A percentile compares a stretch with the other conserved stretches of the same genome.
Conservation (phyloP, 2,329 filamentous ascomycete genomes). For the Penicillium frequentans region DNA sequence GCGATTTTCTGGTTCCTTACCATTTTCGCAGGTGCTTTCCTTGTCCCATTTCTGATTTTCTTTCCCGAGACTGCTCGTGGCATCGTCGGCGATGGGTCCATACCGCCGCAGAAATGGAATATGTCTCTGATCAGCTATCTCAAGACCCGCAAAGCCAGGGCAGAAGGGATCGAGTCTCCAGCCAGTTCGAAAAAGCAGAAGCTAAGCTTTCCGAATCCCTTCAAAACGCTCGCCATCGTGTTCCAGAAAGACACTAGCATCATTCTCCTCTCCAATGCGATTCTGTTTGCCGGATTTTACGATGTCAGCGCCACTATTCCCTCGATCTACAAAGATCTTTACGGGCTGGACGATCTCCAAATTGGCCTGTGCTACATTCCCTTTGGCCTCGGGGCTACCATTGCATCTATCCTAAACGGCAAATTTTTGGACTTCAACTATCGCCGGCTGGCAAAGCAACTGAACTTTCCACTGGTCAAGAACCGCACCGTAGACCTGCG, state of each 20-base stretch:
- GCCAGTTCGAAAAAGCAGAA: conserved; percentile 16
- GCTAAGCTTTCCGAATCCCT: conserved; percentile 38
- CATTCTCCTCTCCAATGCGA: conserved; percentile 38
- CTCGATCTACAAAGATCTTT: conserved; percentile 35
- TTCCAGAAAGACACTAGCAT: conserved; percentile 38
- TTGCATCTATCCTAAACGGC: conserved; percentile 41
- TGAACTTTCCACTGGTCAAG: conserved; percentile 33
- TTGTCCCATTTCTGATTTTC: conserved; percentile 36
- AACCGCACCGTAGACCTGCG: conserved; percentile 38
- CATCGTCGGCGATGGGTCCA: conserved; percentile 41
- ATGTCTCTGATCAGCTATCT: conserved; percentile 33
- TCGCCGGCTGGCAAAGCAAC: conserved; percentile 31
- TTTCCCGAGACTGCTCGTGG: conserved; percentile 41
- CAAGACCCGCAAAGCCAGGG: conserved; percentile 25
- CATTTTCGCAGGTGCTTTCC: conserved; percentile 44
- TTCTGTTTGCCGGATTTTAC: conserved; percentile 45
- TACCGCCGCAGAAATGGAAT: conserved; percentile 38
- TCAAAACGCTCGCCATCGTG: conserved; percentile 36
- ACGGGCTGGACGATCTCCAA: conserved; percentile 42
- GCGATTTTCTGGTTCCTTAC: conserved; percentile 51
- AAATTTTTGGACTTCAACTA: conserved; percentile 48
- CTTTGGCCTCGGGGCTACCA: conserved; percentile 41
- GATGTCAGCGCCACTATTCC: conserved; percentile 43
- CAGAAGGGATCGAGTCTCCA: conserved; percentile 9
- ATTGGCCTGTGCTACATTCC: conserved; percentile 47